These are phyloP conservation scores for Graphium sp. DNA, from an alignment of 2,329 filamentous ascomycete species.

Conservation along the genomic window DNA sequence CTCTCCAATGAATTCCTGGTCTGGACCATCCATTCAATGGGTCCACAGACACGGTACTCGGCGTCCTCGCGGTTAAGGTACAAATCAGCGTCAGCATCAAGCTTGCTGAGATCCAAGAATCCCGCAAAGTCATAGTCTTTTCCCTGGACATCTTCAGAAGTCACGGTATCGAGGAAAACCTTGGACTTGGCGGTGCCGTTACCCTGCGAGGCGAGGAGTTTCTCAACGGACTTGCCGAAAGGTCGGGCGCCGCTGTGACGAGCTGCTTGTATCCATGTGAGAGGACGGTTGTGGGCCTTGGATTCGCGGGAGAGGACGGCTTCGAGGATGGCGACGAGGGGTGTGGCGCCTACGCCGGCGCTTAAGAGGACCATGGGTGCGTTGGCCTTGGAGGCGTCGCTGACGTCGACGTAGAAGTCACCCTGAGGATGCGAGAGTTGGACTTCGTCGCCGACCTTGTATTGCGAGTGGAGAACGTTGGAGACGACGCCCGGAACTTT, in stretches of 20 bases:
- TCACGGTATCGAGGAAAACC: slow-evolving; percentile 39
- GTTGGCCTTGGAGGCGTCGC: slow-evolving; percentile 18
- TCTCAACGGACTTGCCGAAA: slow-evolving; percentile 32
- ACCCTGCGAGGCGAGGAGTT: slow-evolving; percentile 17
- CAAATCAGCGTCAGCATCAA: slow-evolving; percentile 36
- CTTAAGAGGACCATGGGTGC: slow-evolving; percentile 48
- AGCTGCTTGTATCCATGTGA: slow-evolving; percentile 48
- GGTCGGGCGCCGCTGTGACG: slow-evolving; percentile 31
- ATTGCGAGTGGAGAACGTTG: slow-evolving; percentile 30
- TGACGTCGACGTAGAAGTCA: slow-evolving; percentile 43
- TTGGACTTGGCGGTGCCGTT: slow-evolving; percentile 20
- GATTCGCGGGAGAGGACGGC: slow-evolving; percentile 18
- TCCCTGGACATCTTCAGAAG: slow-evolving; percentile 24
- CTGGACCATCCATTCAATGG: slow-evolving; percentile 51
- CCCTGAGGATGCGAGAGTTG: slow-evolving; percentile 38
- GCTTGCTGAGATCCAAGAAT: slow-evolving; percentile 36
- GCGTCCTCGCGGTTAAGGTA: slow-evolving; percentile 33
- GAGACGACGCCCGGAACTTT: slow-evolving; percentile 30
- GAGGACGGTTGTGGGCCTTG: slow-evolving; percentile 17
- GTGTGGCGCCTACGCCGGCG: slow-evolving; percentile 52
- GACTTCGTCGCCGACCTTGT: slow-evolving; percentile 31
- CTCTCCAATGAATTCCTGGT: slow-evolving; percentile 31
- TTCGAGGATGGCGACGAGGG: slow-evolving; percentile 49
- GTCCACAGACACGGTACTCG: slow-evolving; percentile 59
- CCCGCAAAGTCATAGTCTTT: slow-evolving; percentile 42